Base-by-base conservation (phyloP, 2,329 filamentous ascomycete genomes). In the Cordyceps javanica region DNA sequence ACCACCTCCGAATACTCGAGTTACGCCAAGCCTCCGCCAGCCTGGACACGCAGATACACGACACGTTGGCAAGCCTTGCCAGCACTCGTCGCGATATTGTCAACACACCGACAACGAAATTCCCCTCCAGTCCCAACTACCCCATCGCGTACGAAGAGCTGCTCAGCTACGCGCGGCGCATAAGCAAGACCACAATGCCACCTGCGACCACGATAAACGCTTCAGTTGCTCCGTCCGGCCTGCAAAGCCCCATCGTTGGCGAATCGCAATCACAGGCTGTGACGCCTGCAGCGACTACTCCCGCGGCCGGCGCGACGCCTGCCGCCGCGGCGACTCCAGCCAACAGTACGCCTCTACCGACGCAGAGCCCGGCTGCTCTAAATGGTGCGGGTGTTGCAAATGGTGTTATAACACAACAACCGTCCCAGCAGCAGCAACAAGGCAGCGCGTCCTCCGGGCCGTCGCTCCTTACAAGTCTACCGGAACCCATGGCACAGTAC, bases 131-230 rank as follows among this genome's bases (percentile, higher is more conserved):
- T 5, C 73, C 77, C 2, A 80, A 76, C 67, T 77, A 81, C 63
- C 72, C 77, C 10, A 81, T 94, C 51, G 81, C 81, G 3, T 90
- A 91, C 67, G 80, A 85, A 45, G 87, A 92, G 63, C 82, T 95
- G 0, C 83, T 95, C 23, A 80, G 78, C 61, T 94, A 90, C 69
- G 90, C 90, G 23, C 87, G 87, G 44, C 85, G 87, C 62, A 94
- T 95, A 67, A 88, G 86, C 69, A 88, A 86, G 68, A 91, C 87
- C 62, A 93, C 90, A 0, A 79, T 91, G 13, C 89, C 90, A 0
- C 86, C 86, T 0, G 82, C 82, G 0, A 74, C 75, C 48, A 75
- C 76, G 50, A 70, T 76, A 13, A 77, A 78, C 61, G 68, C 72
- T 23, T 57, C 73, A 21, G 65, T 69, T 21, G 59, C 69, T 1